These are phyloP conservation scores for Austropuccinia psidii DNA, from an alignment of 1,284 basidiomycete species.

Conservation along the genomic window DNA sequence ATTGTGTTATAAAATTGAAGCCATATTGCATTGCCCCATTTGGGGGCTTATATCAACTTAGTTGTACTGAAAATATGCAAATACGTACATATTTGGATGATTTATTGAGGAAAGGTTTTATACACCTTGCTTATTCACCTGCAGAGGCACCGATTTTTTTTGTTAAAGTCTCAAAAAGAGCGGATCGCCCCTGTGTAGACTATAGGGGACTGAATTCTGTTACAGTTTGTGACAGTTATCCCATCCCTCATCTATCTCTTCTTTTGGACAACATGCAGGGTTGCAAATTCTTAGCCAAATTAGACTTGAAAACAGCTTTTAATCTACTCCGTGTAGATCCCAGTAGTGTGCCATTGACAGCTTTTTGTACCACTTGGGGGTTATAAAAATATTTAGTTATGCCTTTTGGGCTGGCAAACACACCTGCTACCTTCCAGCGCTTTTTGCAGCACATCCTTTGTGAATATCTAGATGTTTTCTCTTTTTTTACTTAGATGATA, in stretches of 20 bases:
- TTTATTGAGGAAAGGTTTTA: conserved; percentile 4
- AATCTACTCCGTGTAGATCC: conserved; percentile 44
- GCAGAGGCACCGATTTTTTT: conserved; percentile 35
- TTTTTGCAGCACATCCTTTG: neutral
- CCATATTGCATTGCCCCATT: neutral
- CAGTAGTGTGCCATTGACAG: neutral
- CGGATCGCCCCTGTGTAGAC: conserved; percentile 35
- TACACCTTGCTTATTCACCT: conserved; percentile 38
- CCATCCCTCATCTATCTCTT: neutral
- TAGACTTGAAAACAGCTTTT: conserved; percentile 46
- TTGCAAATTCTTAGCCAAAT: conserved; percentile 37
- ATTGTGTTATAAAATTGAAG: conserved; percentile 16
- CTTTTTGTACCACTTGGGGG: conserved; percentile 47
- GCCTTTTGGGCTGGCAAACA: conserved; percentile 51
- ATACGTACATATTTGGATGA: neutral
- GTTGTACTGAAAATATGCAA: neutral
- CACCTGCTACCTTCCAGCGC: conserved; percentile 44
- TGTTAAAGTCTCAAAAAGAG: conserved; percentile 37
- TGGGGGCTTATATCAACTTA: neutral
- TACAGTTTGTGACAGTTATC: conserved; percentile 36
- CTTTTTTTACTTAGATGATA: conserved; percentile 1
- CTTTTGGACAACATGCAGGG: neutral
- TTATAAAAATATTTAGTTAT: conserved; percentile 50
- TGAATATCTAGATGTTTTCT: conserved; percentile 2
- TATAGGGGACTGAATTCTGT: conserved; percentile 37